A percentile compares a stretch with the other conserved stretches of the same genome.
Evolutionary conservation across 2,329 filamentous ascomycete species (phyloP).

Genomic region (Sporothrix brunneoviolacea): DNA sequence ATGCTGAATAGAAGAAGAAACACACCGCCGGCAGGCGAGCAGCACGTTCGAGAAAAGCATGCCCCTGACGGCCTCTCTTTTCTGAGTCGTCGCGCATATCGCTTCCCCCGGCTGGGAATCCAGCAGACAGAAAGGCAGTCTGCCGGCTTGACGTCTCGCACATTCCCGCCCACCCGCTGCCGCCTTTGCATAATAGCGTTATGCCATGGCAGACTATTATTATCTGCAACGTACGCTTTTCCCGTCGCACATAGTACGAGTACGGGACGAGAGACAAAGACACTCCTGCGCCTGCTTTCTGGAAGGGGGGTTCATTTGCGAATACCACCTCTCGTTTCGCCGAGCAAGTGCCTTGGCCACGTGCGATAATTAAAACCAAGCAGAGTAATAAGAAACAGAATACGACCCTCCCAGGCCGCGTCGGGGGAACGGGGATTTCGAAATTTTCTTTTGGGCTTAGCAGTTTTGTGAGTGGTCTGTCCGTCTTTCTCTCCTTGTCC

Average conservation of each 20-base stretch:
- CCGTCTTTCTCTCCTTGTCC: neutral
- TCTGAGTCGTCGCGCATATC: no score
- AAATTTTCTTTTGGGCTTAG: neutral
- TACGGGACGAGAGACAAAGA: no score
- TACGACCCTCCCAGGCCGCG: neutral
- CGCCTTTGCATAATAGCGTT: neutral
- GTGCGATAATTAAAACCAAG: neutral
- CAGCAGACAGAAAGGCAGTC: no score
- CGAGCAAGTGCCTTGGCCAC: constrained; percentile 1
- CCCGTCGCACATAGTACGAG: no score
- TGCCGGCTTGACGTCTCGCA: neutral
- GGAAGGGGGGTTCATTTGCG: no score
- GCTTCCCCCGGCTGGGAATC: no score
- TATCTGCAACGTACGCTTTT: no score
- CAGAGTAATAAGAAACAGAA: neutral
- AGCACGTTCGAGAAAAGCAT: no score
- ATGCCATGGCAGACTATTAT: neutral
- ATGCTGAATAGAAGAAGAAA: no score
- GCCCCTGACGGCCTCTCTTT: neutral
- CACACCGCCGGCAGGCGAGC: no score
- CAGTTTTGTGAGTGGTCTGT: neutral
- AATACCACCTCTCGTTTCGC: neutral
- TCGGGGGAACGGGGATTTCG: neutral
- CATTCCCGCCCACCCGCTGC: neutral
- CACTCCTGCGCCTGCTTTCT: no score